These are phyloP conservation scores for Leccinum boreale DNA, from an alignment of 768 basidiomycete genomes.

Conservation along the genomic window DNA sequence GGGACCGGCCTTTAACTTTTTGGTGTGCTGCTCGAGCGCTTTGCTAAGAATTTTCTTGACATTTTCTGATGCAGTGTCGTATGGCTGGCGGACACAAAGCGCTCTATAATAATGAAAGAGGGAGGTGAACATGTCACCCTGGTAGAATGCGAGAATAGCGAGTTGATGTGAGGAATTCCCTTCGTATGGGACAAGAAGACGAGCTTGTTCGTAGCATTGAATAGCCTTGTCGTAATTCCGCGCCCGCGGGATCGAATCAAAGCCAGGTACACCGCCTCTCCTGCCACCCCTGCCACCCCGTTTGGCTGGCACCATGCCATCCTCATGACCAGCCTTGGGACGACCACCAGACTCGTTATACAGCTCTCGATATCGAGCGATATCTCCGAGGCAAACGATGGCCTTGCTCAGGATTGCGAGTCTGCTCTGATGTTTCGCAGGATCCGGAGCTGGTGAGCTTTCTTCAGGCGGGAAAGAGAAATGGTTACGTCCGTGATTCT, in stretches of 20 bases:
- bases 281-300: slow-evolving; percentile 39
- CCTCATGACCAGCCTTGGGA: slow-evolving; percentile 66
- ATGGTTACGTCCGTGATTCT: slow-evolving; percentile 49
- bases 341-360: slow-evolving; percentile 74
- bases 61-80: slow-evolving; percentile 86
- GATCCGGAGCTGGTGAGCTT: slow-evolving; percentile 36
- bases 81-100: slow-evolving; percentile 81
- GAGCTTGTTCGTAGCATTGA: slow-evolving; percentile 83
- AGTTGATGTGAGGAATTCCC: slow-evolving; percentile 97
- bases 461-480: slow-evolving; percentile 64
- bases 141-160: slow-evolving; percentile 86
- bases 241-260: slow-evolving; percentile 50
- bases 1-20: slow-evolving; percentile 39
- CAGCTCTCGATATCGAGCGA: slow-evolving; percentile 89
- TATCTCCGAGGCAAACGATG: slow-evolving; percentile 89
- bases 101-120: slow-evolving; percentile 89
- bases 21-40: slow-evolving; percentile 57
- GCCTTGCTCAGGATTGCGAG: slow-evolving; percentile 83
- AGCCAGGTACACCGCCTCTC: slow-evolving; percentile 43
- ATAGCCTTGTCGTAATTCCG: slow-evolving; percentile 73
- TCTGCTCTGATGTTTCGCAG: slow-evolving; percentile 46
- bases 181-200: slow-evolving; percentile 76
- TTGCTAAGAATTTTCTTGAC: slow-evolving; percentile 68
- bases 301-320: slow-evolving; percentile 36
- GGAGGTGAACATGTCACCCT: slow-evolving; percentile 76